These are phyloP conservation scores for Torulaspora maleeae DNA, from an alignment of 805 yeast genomes.

Conservation along the genomic window DNA sequence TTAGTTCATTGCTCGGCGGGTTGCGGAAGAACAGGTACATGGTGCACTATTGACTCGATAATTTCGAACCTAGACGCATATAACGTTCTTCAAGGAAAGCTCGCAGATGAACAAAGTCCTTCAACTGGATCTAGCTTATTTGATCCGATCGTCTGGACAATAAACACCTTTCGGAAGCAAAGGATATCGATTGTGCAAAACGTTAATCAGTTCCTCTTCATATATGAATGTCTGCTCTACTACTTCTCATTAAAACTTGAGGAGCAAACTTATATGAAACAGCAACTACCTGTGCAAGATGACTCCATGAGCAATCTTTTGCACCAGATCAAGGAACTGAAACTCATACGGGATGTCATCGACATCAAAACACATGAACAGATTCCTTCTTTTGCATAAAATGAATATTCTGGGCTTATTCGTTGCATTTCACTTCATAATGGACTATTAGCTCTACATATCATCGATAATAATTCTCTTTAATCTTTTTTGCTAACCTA, in stretches of 20 bases:
- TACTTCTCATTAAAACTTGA: conserved; percentile 25
- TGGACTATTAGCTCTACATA: conserved; percentile 1
- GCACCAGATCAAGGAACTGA: conserved; percentile 11
- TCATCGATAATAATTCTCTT: neutral
- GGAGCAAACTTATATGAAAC: conserved; percentile 5
- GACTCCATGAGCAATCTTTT: conserved; percentile 9
- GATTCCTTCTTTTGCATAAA: conserved; percentile 2
- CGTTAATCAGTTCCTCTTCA: conserved; percentile 64
- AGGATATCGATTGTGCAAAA: conserved; percentile 82
- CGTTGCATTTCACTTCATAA: conserved; percentile 5
- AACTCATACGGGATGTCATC: conserved; percentile 10
- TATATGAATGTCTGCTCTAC: conserved; percentile 55
- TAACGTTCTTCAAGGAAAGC: conserved; percentile 19
- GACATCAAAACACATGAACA: conserved; percentile 9
- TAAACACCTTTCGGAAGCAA: conserved; percentile 65
- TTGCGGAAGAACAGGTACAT: conserved; percentile 93
- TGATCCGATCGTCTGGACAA: conserved; percentile 59
- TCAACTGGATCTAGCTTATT: conserved; percentile 12
- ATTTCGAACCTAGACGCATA: conserved; percentile 37
- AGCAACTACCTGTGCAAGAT: neutral
- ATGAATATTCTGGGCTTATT: neutral
- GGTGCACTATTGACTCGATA: conserved; percentile 63
- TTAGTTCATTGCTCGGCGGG: conserved; percentile 95
- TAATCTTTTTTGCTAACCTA: conserved; percentile 44
- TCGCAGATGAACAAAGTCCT: conserved; percentile 8